Base-by-base conservation (phyloP, 768 basidiomycete genomes). In the Fistulinella prunicolor region DNA sequence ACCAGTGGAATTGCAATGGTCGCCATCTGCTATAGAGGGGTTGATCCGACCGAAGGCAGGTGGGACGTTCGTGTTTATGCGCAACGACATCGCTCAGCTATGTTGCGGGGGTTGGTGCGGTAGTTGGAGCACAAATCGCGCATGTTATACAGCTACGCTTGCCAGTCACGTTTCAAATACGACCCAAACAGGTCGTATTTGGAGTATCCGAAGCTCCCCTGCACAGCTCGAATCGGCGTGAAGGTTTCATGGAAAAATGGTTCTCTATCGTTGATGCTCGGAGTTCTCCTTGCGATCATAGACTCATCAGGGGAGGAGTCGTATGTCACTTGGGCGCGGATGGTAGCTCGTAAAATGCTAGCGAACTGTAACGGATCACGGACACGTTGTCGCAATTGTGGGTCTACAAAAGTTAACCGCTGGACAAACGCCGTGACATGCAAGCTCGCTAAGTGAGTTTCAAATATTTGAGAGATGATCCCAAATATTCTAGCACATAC, bases 31-130 rank as follows among this genome's bases (percentile, higher is more conserved):
- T 34, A 49, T 16, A 39, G 64, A 56, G 38, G 39, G 44, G 43
- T 47, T 60, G 51, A 58, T 49, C 38, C 49, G 55, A 46, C 46
- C 34, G 14, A 53, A 26, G 52, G 57, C 35, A 30, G 64, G 51
- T 34, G 58, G 63, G 36, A 67, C 38, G 37, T 60, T 54, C 14
- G 67, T 65, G 60, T 60, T 58, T 46, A 68, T 61, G 55, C 55
- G 53, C 51, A 66, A 51, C 26, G 66, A 55, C 64, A 66, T 66
- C 23, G 55, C 43, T 51, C 42, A 52, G 47, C 26, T 52, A 49
- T 17, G 47, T 44, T 37, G 50, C 41, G 50, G 51, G 49, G 38
- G 50, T 49, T 47, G 38, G 38, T 24, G 54, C 21, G 34, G 40
- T 3, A 36, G 30, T 12, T 21, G 37, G 12, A n/a, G 46, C 42